Evolutionary conservation across 2,329 filamentous ascomycete species (phyloP).

Genomic region (Penicillium psychrosexuale): DNA sequence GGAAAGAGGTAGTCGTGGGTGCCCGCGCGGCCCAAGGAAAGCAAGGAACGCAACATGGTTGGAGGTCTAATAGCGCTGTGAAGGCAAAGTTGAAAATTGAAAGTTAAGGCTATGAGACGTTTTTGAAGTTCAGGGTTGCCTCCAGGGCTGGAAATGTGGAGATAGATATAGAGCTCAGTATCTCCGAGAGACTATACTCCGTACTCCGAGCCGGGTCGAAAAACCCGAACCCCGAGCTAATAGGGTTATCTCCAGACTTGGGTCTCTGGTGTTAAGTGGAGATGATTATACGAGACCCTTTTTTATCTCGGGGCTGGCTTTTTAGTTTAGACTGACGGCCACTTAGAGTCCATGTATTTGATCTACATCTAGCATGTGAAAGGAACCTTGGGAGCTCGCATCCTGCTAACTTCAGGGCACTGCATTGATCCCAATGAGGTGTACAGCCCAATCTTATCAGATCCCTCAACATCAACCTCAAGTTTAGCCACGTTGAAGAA

Average conservation of each 20-base stretch:
- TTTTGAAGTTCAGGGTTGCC: background rate
- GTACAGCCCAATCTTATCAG: background rate
- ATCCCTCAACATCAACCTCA: background rate
- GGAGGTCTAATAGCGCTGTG: background rate
- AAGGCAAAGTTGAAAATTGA: background rate
- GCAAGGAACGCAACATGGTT: slow-evolving; percentile 34
- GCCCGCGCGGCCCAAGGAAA: slow-evolving; percentile 27
- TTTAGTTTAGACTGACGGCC: background rate
- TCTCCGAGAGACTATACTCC: background rate
- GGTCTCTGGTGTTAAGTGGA: background rate
- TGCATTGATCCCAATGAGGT: background rate
- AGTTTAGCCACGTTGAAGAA: background rate
- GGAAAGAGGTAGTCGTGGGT: slow-evolving; percentile 35
- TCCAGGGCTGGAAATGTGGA: background rate
- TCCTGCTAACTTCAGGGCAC: background rate
- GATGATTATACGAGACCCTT: background rate
- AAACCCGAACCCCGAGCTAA: background rate
- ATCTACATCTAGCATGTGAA: background rate
- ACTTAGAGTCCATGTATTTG: background rate
- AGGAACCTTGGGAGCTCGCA: background rate
- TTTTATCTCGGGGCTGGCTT: background rate
- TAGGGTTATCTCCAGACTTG: background rate
- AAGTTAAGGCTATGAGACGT: background rate
- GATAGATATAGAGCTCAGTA: background rate
- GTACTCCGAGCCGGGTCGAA: background rate